Percentiles rank a stretch among this genome's conserved stretches.
These are phyloP conservation scores for Annona cherimola DNA, from an alignment of 164 flowering plant genomes.

Conservation along the genomic window DNA sequence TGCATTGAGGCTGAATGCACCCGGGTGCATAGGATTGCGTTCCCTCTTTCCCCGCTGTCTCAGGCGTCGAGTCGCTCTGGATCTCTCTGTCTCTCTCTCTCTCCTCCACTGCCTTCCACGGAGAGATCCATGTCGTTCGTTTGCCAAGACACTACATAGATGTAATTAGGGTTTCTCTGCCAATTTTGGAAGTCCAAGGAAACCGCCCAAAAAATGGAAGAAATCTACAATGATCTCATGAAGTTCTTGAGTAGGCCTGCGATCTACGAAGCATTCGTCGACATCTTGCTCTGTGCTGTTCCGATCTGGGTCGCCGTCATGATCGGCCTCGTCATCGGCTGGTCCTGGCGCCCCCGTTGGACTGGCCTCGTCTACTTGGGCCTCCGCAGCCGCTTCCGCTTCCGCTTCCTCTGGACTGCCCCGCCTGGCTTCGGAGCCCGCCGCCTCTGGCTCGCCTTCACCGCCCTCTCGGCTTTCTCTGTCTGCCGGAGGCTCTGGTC, in stretches of 20 bases:
- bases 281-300: constrained; percentile 84
- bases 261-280: constrained; percentile 73
- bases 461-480: constrained; percentile 78
- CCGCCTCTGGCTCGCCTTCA: constrained; percentile 81
- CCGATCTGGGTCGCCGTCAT: constrained; percentile 98
- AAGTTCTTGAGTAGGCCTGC: constrained; percentile 52
- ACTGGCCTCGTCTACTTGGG: constrained; percentile 69
- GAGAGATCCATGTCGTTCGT: constrained; percentile 7
- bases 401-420: constrained; percentile 69
- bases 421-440: constrained; percentile 83
- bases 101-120: not conserved
- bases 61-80: not conserved
- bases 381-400: constrained; percentile 54
- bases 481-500: constrained; percentile 54
- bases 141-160: not conserved
- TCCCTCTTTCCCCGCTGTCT: too few relatives aligned
- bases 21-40: too few relatives aligned
- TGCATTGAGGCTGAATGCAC: too few relatives aligned
- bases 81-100: constrained; percentile 1
- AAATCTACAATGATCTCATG: constrained; percentile 31
- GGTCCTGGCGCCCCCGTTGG: constrained; percentile 98
- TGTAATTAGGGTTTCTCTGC: not conserved
- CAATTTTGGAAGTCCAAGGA: not conserved
- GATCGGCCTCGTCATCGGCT: constrained; percentile 89
- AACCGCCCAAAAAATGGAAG: constrained; percentile 19